A percentile compares a stretch with the other conserved stretches of the same genome.
Conservation (phyloP, 768 basidiomycete species). For the Mycena rebaudengoi region DNA sequence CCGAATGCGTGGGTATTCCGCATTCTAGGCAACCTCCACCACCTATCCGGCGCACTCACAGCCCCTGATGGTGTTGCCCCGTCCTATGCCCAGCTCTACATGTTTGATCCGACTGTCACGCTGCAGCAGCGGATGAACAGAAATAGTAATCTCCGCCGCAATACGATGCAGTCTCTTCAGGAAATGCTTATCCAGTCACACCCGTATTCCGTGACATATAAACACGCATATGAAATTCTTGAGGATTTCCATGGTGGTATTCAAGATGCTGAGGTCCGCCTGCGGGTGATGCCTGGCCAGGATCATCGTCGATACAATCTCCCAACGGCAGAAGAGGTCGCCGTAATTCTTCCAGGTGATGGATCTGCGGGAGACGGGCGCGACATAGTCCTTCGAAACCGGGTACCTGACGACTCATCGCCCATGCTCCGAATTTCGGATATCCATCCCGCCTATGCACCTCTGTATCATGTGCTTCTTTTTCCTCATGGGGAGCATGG, state of each 20-base stretch:
- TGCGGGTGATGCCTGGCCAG: too few relatives aligned
- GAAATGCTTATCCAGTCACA: background rate
- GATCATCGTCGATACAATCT: too few relatives aligned
- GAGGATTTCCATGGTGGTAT: background rate
- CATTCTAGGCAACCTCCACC: background rate
- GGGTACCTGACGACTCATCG: too few relatives aligned
- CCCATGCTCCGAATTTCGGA: too few relatives aligned
- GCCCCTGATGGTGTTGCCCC: background rate
- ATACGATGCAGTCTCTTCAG: background rate
- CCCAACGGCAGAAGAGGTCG: too few relatives aligned
- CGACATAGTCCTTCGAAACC: too few relatives aligned
- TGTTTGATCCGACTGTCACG: background rate
- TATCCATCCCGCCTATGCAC: too few relatives aligned
- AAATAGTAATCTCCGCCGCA: background rate
- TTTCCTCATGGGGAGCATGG: too few relatives aligned
- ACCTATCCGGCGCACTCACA: background rate
- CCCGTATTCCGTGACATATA: background rate
- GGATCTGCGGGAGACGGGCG: too few relatives aligned
- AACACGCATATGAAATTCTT: background rate
- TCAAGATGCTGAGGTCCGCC: too few relatives aligned
- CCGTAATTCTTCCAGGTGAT: too few relatives aligned
- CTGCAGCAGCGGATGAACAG: constrained; percentile 1
- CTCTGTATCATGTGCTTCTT: too few relatives aligned
- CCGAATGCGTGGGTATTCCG: background rate
- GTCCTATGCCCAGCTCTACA: background rate